Evolutionary conservation across 2,329 filamentous ascomycete species (phyloP), one percentile per base, ranked within the genome.

Genomic region (Colletotrichum sp.): DNA sequence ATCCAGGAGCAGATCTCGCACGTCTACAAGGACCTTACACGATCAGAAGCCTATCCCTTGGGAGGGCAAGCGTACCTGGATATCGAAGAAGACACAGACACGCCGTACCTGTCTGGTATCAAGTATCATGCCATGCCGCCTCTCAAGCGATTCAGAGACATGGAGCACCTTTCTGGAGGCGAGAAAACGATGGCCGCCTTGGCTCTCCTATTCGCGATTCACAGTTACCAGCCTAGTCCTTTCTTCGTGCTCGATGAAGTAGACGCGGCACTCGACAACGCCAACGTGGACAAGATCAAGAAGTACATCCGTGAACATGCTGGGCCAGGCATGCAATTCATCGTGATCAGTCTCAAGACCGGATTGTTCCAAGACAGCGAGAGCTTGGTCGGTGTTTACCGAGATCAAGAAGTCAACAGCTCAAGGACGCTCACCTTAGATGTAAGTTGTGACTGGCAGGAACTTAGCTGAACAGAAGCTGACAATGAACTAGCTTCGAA

Each of bases 81-180:
- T 82, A 96, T 97, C 74, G 92, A 94, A 83, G 96, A 98, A 83
- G 96, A 99, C 83, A 95, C 94, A n/a, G 96, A 98, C 78, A 96
- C 98, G 81, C 97, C 97, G 1, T 99, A 98, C 84, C 91, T 98
- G 6, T 95, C 95, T 55, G 97, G 97, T 36, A 96, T 99, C 86
- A 98, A 98, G 83, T 99, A 99, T 86, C 96, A 98, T 83, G 97
- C 97, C 77, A 99, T 98, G 96, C 97, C 97, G 25, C 97, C 97
- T 2, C 92, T 98, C 77, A 99, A 99, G 87, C 95, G 97, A 61
- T 99, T 99, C 91, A 92, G 97, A 80, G 97, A 99, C 84, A 99
- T 99, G 97, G 97, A 99, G 85, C 97, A 98, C 83, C 88, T 99
- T 12, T 98, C 95, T 2, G 97, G 97, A 80, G 97, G 97, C 71